Evolutionary conservation across 345 rosid genomes (phyloP).

Genomic region (Camelina laxa): DNA sequence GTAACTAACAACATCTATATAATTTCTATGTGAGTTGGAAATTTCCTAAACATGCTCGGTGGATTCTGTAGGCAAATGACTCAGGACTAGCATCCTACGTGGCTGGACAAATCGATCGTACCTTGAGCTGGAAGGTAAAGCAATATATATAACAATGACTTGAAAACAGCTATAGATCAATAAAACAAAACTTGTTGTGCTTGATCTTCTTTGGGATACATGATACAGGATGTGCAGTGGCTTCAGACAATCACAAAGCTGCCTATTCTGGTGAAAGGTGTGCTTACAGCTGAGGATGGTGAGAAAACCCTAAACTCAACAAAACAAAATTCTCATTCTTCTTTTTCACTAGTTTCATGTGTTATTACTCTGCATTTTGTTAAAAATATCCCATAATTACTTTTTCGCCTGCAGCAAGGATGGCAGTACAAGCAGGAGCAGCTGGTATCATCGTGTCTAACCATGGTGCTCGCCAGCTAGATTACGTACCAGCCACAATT

Average conservation of each 20-base stretch:
- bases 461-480: constrained; percentile 88
- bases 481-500: constrained; percentile 71
- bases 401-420: constrained; percentile 53
- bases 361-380: neutral
- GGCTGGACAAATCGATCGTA: constrained; percentile 75
- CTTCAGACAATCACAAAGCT: constrained; percentile 73
- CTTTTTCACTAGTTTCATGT: constrained; percentile 10
- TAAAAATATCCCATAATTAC: neutral
- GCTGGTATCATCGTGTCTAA: constrained; percentile 86
- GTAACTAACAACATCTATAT: constrained; percentile 44
- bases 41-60: neutral
- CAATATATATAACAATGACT: neutral
- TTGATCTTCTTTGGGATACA: neutral
- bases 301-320: constrained; percentile 34
- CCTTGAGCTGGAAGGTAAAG: constrained; percentile 87
- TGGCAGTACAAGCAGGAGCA: constrained; percentile 67
- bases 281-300: constrained; percentile 83
- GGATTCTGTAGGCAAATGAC: constrained; percentile 56
- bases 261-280: constrained; percentile 85
- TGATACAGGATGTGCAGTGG: constrained; percentile 74
- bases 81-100: constrained; percentile 90
- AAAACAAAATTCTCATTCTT: neutral
- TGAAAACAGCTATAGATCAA: neutral
- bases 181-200: neutral
- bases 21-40: neutral